Conservation (phyloP, 176 grass and related monocot species). For the Juncus effusus region DNA sequence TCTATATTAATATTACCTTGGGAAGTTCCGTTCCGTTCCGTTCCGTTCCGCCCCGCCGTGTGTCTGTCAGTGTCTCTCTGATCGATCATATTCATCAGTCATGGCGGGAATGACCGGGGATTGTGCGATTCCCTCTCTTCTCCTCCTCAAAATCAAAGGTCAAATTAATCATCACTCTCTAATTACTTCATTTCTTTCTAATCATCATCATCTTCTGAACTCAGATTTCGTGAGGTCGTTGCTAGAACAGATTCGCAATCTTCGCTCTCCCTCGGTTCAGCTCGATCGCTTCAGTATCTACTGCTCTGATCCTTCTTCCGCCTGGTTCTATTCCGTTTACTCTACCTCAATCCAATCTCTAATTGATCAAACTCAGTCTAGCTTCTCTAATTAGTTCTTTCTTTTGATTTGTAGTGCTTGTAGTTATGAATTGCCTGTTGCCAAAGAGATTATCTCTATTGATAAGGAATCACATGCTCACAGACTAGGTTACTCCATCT, state of each 20-base stretch:
- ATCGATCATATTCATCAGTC: neutral
- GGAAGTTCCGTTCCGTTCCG: too few relatives aligned
- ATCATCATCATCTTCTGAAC: neutral
- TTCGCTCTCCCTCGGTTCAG: conserved; percentile 46
- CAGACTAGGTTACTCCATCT: conserved; percentile 38
- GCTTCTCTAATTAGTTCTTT: neutral
- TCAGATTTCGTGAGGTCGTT: conserved; percentile 59
- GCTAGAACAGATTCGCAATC: conserved; percentile 35
- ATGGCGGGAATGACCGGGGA: neutral
- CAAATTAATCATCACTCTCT: neutral
- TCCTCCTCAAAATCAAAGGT: conserved; percentile 60
- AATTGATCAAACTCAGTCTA: neutral
- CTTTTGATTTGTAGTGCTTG: conserved; percentile 45
- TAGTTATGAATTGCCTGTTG: conserved; percentile 54
- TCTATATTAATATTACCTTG: too few relatives aligned
- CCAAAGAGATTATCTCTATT: conserved; percentile 65
- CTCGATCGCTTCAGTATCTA: conserved; percentile 77
- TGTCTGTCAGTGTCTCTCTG: too few relatives aligned
- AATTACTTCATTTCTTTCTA: conserved; percentile 14
- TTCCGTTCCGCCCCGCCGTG: too few relatives aligned
- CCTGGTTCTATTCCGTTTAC: conserved; percentile 23
- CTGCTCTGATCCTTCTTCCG: conserved; percentile 37
- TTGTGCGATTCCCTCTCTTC: conserved; percentile 26
- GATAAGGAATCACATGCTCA: conserved; percentile 52
- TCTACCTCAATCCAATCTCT: neutral